A percentile compares a stretch with the other conserved stretches of the same genome.
phyloP scores from a whole-genome alignment of 768 basidiomycete species.

The Megacollybia marginata region DNA sequence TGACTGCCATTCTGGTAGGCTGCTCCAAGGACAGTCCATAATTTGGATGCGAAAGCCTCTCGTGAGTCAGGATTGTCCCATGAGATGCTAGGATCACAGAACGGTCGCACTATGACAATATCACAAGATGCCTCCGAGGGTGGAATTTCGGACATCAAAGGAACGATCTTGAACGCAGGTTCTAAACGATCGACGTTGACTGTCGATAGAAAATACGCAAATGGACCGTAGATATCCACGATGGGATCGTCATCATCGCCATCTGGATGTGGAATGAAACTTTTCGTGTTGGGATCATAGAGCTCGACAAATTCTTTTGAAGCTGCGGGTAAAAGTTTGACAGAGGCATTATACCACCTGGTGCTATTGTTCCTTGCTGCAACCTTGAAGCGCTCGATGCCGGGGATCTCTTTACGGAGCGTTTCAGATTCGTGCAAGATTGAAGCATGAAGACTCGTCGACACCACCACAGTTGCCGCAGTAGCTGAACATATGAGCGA shows the following conservation, averaged over 20 bases:
- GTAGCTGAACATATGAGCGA: slow-evolving; percentile 13
- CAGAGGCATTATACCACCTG: slow-evolving; percentile 59
- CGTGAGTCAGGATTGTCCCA: slow-evolving; percentile 37
- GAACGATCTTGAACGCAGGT: slow-evolving; percentile 70
- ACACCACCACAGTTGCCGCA: slow-evolving; percentile 77
- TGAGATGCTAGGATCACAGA: slow-evolving; percentile 42
- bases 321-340: slow-evolving; percentile 46
- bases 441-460: slow-evolving; percentile 77
- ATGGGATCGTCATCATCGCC: slow-evolving; percentile 24
- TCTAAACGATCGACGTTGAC: slow-evolving; percentile 85
- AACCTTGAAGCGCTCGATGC: slow-evolving; percentile 79
- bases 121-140: slow-evolving; percentile 51
- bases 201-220: slow-evolving; percentile 78
- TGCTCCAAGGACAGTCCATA: slow-evolving; percentile 45
- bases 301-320: slow-evolving; percentile 37
- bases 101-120: slow-evolving; percentile 69
- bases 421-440: slow-evolving; percentile 79
- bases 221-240: slow-evolving; percentile 65
- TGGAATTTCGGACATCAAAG: slow-evolving; percentile 43
- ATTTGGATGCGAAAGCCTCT: slow-evolving; percentile 42
- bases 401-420: slow-evolving; percentile 62
- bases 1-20: slow-evolving; percentile 80
- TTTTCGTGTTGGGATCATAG: slow-evolving; percentile 47
- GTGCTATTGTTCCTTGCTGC: slow-evolving; percentile 73
- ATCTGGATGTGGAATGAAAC: slow-evolving; percentile 38